Base-by-base conservation (phyloP, 768 basidiomycete genomes). In the Sarcodon aspratus region DNA sequence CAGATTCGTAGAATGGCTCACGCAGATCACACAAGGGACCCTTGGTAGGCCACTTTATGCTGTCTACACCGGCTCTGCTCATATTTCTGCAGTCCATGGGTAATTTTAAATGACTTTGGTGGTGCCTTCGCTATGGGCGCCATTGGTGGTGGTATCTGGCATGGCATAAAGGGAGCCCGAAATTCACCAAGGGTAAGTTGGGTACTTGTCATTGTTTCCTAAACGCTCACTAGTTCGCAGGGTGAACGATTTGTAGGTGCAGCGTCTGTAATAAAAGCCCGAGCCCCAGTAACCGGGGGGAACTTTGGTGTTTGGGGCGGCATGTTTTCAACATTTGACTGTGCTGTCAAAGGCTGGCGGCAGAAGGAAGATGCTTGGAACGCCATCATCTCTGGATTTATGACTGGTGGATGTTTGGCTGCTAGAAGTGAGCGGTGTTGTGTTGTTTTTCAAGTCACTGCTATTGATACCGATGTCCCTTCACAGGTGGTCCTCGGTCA, bases 301-400 rank as follows among this genome's bases (percentile, higher is more conserved):
- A 95, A 97, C 69, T 96, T 95, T 63, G 85, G 87, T 58, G 85
- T 90, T 12, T 91, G 89, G 87, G 89, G 95, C 63, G 96, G 95
- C 56, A 86, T 99, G 81, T 99, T 99, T 66, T 97, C 93, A 42
- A 88, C 91, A 33, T 99, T 96, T 57, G 96, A 98, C 66, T 99
- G 96, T 65, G 93, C 93, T 1, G 86, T 99, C 57, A 98, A 99
- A 68, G 90, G 92, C 11, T 90, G 80, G 72, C 76, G 93, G 63
- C 92, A 96, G 71, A 96, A 97, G 64, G 93, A 96, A 67, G 94
- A 96, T 65, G 88, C 95, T 46, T 99, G 93, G 93, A 99, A 99
- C 62, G 93, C 93, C 37, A 98, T 99, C 59, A 85, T 96, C 46
- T 92, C 93, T 21, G 96, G 96, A 42, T 99, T 99, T 70, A 78